These are phyloP conservation scores for Pleurotus ostreatus DNA, from an alignment of 768 basidiomycete species.

Conservation along the genomic window DNA sequence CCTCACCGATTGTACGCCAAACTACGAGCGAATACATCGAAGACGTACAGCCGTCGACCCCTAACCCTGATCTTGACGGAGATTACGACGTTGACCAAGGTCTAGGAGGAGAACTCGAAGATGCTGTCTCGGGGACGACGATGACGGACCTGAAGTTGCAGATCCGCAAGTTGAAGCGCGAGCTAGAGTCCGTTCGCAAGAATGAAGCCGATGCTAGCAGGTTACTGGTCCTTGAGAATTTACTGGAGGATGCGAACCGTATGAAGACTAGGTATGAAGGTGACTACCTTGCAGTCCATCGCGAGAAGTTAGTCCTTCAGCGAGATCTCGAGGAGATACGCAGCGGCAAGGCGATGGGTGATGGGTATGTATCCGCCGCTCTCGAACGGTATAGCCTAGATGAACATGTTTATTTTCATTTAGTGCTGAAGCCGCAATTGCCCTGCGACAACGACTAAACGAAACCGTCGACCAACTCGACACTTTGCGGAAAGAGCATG, in stretches of 20 bases:
- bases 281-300: constrained; percentile 82
- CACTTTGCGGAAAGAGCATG: constrained; percentile 56
- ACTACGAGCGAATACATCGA: constrained; percentile 33
- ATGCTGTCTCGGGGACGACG: constrained; percentile 77
- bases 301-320: constrained; percentile 77
- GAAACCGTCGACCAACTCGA: constrained; percentile 86
- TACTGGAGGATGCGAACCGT: constrained; percentile 86
- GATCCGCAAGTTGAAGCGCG: constrained; percentile 75
- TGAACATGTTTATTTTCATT: not conserved
- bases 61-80: constrained; percentile 25
- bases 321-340: constrained; percentile 85
- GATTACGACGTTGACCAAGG: constrained; percentile 52
- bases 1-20: constrained; percentile 13
- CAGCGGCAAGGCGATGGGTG: constrained; percentile 77
- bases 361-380: constrained; percentile 54
- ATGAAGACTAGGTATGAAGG: constrained; percentile 87
- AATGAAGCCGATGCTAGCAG: constrained; percentile 75
- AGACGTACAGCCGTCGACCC: constrained; percentile 30
- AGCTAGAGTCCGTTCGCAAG: constrained; percentile 70
- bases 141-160: constrained; percentile 92
- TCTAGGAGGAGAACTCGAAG: constrained; percentile 82
- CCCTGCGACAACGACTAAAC: constrained; percentile 81
- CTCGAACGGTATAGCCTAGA: constrained; percentile 2
- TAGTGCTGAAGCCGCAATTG: constrained; percentile 84
- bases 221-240: constrained; percentile 82